Evolutionary conservation across 75 land plant genomes (phyloP), one percentile per base, ranked within the genome.

Genomic region (Larix kaempferi): DNA sequence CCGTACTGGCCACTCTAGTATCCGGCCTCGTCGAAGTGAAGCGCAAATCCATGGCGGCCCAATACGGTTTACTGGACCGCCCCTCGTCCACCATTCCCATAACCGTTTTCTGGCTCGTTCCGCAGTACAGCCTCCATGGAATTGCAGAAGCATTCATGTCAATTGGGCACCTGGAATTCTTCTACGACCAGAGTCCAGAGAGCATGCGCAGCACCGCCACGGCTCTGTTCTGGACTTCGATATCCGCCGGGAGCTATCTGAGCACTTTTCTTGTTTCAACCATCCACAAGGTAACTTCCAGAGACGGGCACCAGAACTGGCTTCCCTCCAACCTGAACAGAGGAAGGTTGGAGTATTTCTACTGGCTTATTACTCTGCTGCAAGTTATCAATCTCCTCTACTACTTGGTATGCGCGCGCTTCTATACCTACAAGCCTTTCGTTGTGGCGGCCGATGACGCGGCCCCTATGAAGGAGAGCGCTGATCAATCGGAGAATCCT

Each of bases 141-240:
- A 74, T 91, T 1, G 95, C 98, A 4, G 98, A 95, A 73, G 95
- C 95, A 2, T 95, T 95, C 86, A 87, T 90, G 85, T 86, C 89
- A 0, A 89, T 91, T 11, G 98, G 96, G 1, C 93, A 89, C 81
- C 78, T 95, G 8, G 98, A 95, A 78, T 95, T 93, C 59, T 89
- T 93, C 85, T 92, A 93, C 76, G 95, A 93, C 61, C 98, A 93
- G 74, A 83, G 92, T 2, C 98, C 95, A 1, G 95, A 95, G 35
- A 91, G 95, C 86, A 92, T 95, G 93, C 85, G 92, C 59, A 93
- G 98, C 79, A 88, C 88, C 2, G 93, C 92, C 26, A 85, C 84
- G 3, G 92, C 95, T 2, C 67, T 95, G 39, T 95, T 91, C 77
- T 93, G 91, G 85, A 78, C 79, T 0, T 58, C 93, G 54, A 84